Conservation (phyloP, 2,329 filamentous ascomycete species). For the Tetracladium maxilliforme region DNA sequence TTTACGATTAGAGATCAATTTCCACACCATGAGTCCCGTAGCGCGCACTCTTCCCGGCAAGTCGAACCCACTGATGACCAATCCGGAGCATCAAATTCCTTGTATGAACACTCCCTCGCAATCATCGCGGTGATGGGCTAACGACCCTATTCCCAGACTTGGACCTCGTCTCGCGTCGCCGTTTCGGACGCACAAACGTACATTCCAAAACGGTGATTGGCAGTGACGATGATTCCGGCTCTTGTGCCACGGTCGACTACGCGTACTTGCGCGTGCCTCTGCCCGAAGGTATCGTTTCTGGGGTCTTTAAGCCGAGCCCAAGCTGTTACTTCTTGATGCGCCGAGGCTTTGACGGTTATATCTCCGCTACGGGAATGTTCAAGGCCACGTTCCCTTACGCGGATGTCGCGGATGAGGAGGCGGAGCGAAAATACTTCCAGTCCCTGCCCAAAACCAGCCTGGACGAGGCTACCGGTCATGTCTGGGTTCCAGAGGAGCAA, state of each 20-base stretch:
- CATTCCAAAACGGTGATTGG: conserved; percentile 65
- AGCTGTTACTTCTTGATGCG: conserved; percentile 96
- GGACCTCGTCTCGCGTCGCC: conserved; percentile 69
- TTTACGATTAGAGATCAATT: too few species aligned
- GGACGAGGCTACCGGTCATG: conserved; percentile 90
- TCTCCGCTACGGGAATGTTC: conserved; percentile 85
- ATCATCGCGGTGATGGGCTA: too few species aligned
- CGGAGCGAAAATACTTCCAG: conserved; percentile 75
- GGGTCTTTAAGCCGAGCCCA: conserved; percentile 75
- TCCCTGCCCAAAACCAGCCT: conserved; percentile 63
- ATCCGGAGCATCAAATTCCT: conserved; percentile 41
- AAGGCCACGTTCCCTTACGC: conserved; percentile 79
- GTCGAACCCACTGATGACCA: conserved; percentile 52
- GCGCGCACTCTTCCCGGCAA: conserved; percentile 32
- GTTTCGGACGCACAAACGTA: conserved; percentile 85
- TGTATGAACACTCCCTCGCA: conserved; percentile 33
- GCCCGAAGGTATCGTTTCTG: conserved; percentile 80
- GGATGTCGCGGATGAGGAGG: conserved; percentile 54
- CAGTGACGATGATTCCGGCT: conserved; percentile 54
- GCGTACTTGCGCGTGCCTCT: conserved; percentile 86
- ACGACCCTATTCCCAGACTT: conserved; percentile 38
- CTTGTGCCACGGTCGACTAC: conserved; percentile 88
- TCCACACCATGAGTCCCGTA: background rate
- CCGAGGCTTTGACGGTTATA: conserved; percentile 69
- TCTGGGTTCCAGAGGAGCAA: conserved; percentile 80